phyloP scores from a whole-genome alignment of 2,329 filamentous ascomycete genomes.

The Colletotrichum phormii region DNA sequence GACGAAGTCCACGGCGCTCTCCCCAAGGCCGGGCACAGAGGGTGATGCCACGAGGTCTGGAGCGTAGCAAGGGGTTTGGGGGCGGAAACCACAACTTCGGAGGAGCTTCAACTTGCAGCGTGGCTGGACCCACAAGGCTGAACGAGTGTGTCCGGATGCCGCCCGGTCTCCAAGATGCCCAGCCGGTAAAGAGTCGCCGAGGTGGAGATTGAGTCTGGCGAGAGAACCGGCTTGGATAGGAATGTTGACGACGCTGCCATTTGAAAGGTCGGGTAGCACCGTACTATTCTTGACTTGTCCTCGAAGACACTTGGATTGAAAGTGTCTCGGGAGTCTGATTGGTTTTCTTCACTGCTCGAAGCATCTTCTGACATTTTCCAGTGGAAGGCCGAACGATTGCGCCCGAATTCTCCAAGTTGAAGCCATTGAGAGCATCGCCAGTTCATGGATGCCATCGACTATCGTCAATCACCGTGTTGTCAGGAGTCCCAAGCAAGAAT shows the following conservation, averaged over 20 bases:
- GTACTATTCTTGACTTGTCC: background rate
- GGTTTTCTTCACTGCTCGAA: background rate
- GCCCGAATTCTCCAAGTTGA: background rate
- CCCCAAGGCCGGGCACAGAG: background rate
- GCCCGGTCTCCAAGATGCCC: slow-evolving; percentile 19
- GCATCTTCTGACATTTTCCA: no score
- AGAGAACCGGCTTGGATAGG: background rate
- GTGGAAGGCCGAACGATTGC: no score
- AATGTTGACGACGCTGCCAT: slow-evolving; percentile 20
- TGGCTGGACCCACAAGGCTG: slow-evolving; percentile 35
- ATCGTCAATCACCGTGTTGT: no score
- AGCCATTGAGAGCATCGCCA: background rate
- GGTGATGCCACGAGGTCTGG: background rate
- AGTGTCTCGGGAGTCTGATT: background rate
- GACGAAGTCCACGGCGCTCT: background rate
- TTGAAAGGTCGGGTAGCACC: background rate
- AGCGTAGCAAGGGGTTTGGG: background rate
- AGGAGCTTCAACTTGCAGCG: background rate
- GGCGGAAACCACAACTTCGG: background rate
- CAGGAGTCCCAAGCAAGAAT: background rate
- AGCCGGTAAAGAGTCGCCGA: slow-evolving; percentile 28
- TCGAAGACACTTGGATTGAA: background rate
- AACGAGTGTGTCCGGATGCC: background rate
- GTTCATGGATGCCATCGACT: background rate
- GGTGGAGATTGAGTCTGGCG: slow-evolving; percentile 4